Percentiles rank a stretch among this genome's conserved stretches.
Evolutionary conservation across 2,329 filamentous ascomycete genomes (phyloP).

Genomic region (Aspergillus aculeatinus): DNA sequence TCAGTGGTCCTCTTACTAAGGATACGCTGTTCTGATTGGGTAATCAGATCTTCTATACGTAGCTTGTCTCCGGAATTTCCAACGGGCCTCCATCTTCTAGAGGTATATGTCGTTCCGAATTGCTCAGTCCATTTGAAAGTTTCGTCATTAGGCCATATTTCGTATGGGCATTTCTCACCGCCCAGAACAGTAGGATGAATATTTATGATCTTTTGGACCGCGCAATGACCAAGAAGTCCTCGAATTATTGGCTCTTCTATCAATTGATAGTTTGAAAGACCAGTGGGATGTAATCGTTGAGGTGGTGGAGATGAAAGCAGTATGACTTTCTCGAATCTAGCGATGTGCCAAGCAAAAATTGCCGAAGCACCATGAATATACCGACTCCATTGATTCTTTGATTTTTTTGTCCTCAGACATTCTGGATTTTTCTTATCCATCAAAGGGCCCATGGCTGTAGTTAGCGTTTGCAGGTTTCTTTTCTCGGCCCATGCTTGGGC

Average conservation of each 20-base stretch:
- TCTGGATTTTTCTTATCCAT: neutral
- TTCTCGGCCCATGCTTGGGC: neutral
- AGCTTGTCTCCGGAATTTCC: neutral
- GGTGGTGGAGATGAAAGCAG: neutral
- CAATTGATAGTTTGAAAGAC: neutral
- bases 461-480: neutral
- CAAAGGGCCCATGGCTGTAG: neutral
- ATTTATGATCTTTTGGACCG: neutral
- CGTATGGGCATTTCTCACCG: neutral
- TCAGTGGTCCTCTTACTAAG: neutral
- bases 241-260: neutral
- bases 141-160: neutral
- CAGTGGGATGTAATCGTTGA: neutral
- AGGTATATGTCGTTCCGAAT: neutral
- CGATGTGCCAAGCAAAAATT: neutral
- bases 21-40: neutral
- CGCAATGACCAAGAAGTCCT: neutral
- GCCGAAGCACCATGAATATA: neutral
- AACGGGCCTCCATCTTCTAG: neutral
- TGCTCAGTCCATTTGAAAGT: neutral
- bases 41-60: neutral
- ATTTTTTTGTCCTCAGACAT: neutral
- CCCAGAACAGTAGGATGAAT: neutral
- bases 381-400: neutral
- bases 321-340: neutral